Base-by-base conservation (phyloP, 2,329 filamentous ascomycete genomes). In the Fusarium domesticum region DNA sequence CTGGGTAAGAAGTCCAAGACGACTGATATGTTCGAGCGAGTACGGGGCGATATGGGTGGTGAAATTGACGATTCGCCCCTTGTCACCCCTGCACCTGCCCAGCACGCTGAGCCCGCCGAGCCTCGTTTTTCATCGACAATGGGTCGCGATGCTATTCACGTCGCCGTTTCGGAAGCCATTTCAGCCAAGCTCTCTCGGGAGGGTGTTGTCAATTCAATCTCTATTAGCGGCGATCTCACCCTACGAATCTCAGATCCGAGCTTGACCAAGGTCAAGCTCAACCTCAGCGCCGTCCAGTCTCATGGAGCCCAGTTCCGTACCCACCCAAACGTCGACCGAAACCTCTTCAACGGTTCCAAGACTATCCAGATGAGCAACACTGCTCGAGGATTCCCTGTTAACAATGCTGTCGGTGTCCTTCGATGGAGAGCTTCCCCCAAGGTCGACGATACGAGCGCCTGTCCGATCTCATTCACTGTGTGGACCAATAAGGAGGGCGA, bases 1-100 rank as follows among this genome's bases (percentile, higher is more conserved):
- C 77, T 98, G 45, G 93, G 93, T 70, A 97, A 97, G 77, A 98
- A 98, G 74, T 95, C 89, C 48, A 97, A 97, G 76, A 91, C 89
- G 17, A 95, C 87, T 20, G 92, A 95, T 67, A 96, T 97, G 78
- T 97, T 95, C 66, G 92, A 97, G 70, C 87, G 91, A 61, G 91
- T 98, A 25, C 85, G 90, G 56, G 89, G 88, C 47, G 92, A 97
- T 54, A 77, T 97, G 64, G 91, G 90, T n/a, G 79, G 85, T 30
- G 89, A 95, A 63, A 83, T 83, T 30, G 90, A 96, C 64, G 84
- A 90, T 42, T 70, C 72, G 34, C 89, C 89, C 30, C 76, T 95
- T 18, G 83, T 92, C 15, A 73, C 81, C 23, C 75, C 76, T 30
- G 70, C 78, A 35, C 64, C 72, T 59, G 50, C 71, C 65, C 62